Evolutionary conservation across 2,329 filamentous ascomycete genomes (phyloP), one percentile per base, ranked within the genome.

Genomic region (Hypoxylon sp.): DNA sequence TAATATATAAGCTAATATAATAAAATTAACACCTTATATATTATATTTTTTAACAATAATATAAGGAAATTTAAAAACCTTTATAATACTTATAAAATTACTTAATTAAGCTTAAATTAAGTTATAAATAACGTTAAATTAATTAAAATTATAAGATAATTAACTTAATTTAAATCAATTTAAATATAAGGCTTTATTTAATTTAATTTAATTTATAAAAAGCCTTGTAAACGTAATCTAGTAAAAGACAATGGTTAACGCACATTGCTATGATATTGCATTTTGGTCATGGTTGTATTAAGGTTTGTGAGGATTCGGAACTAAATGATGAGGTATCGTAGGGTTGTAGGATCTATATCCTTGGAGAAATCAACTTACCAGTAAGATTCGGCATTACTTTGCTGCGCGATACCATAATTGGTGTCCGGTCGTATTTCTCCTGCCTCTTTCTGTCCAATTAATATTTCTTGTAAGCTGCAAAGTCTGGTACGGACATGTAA

Each of bases 381-480:
- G 37, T 42, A 42, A 42, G 37, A 42, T 47, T 54, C 58, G 58
- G 58, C 58, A 26, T 37, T 54, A 54, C 50, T 48, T n/a, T 47
- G 39, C 19, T 24, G 13, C 24, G 26, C 35, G 24, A n/a, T 33
- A 19, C 47, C 26, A n/a, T 13, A 53, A 61, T 51, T 39, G 29
- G 51, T 37, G 19, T 39, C 11, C 51, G 19, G 19, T 26, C 13
- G 37, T 42, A 39, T 39, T 39, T 24, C 29, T 29, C 52, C 52
- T 55, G 52, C 52, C 52, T 44, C n/a, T 44, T 44, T 26, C 35
- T 55, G 17, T n/a, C 52, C 35, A 55, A 55, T 44, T 29, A 26
- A 26, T 31, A 26, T 31, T 19, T 14, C 22, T 3, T 37, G 29
- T 24, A 44, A 24, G 37, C 14, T 14, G 19, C 3, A 44, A 44